Conservation (phyloP, 2,329 filamentous ascomycete genomes). For the Alternaria arbusti region DNA sequence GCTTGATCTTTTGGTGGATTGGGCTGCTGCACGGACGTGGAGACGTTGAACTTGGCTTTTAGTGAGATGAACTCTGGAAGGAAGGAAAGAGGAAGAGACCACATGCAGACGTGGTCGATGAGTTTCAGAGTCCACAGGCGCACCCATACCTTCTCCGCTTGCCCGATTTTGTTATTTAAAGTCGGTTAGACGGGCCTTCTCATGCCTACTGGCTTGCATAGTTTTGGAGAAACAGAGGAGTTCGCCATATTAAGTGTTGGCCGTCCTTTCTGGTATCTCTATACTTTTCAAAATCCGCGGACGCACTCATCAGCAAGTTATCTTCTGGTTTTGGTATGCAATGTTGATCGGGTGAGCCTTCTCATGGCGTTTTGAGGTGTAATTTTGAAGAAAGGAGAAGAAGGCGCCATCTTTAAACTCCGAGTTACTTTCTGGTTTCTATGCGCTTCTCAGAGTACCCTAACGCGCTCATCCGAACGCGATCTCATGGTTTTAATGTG, state of each 20-base stretch:
- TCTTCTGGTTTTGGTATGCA: neutral
- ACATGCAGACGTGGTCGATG: too few species aligned
- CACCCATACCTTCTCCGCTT: too few species aligned
- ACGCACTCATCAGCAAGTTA: rapidly evolving
- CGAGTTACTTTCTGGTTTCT: neutral
- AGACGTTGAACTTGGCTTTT: neutral
- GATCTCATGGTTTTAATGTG: neutral
- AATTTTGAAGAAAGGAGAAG: neutral
- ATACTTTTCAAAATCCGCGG: neutral
- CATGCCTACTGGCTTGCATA: rapidly evolving
- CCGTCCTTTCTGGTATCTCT: neutral
- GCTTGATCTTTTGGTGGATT: neutral
- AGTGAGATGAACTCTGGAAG: neutral
- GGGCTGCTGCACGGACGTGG: neutral
- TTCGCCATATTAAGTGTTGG: neutral
- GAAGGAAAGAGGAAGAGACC: neutral
- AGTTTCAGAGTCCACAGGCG: too few species aligned
- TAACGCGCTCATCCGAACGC: neutral
- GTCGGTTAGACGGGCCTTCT: too few species aligned
- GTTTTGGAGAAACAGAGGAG: neutral
- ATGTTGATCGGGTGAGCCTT: neutral
- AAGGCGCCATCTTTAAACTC: neutral
- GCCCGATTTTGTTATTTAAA: too few species aligned
- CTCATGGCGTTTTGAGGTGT: neutral
- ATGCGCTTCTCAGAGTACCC: neutral